These are phyloP conservation scores for Paxillus ammoniavirescens DNA, from an alignment of 768 basidiomycete genomes.

Conservation along the genomic window DNA sequence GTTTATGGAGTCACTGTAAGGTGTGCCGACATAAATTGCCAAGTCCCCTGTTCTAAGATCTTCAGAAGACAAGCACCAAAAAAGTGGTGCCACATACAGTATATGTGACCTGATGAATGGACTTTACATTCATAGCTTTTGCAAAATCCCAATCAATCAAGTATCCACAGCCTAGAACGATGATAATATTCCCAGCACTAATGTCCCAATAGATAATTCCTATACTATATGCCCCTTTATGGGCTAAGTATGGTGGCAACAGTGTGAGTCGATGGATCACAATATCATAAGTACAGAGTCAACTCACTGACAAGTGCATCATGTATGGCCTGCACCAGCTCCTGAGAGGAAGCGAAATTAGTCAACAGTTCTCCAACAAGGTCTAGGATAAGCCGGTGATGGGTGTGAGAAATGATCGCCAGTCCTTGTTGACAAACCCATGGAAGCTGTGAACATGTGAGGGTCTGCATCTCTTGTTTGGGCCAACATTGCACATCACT, in stretches of 20 bases:
- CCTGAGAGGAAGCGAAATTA: background rate
- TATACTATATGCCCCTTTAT: background rate
- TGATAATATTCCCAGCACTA: slow-evolving; percentile 23
- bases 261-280: too few relatives aligned
- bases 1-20: too few relatives aligned
- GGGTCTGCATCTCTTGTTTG: too few relatives aligned
- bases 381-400: slow-evolving; percentile 5
- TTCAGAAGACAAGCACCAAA: too few relatives aligned
- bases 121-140: background rate
- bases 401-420: background rate
- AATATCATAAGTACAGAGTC: background rate
- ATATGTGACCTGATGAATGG: background rate
- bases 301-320: slow-evolving; percentile 6
- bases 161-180: slow-evolving; percentile 6
- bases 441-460: too few relatives aligned
- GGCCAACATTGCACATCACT: too few relatives aligned
- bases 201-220: slow-evolving; percentile 24
- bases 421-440: background rate
- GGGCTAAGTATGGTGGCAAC: background rate
- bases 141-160: slow-evolving; percentile 29
- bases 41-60: too few relatives aligned
- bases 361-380: slow-evolving; percentile 2
- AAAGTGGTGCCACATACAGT: too few relatives aligned
- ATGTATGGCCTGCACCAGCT: slow-evolving; percentile 5
- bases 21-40: too few relatives aligned